Evolutionary conservation across 2,329 filamentous ascomycete species (phyloP), one percentile per base, ranked within the genome.

Genomic region (Sporothrix globosa): DNA sequence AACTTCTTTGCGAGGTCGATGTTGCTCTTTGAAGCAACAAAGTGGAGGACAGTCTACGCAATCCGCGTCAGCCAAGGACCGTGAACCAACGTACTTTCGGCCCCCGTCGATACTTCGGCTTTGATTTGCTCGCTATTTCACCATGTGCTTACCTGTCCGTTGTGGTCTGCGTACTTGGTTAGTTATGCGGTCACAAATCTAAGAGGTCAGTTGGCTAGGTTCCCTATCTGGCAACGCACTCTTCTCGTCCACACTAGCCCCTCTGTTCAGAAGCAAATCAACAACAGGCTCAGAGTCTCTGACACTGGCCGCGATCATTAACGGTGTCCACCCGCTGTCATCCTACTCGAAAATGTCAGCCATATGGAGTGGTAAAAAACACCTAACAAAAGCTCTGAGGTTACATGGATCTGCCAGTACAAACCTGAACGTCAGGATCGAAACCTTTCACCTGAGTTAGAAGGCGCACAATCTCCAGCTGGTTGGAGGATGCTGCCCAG

Each of bases 401-500:
- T n/a, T n/a, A n/a, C 17, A 1, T 50, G 48, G 2, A 19, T 6
- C 9, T 39, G 27, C 17, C 34, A 10, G 13, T 9, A 24, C 75
- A 72, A 77, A 92, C 91, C 81, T 93, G 88, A 21, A 90, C 90
- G 79, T 98, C 94, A 0, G 92, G 87, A 77, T 98, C 93, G 77
- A 97, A 97, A 71, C 85, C 84, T 76, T 90, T 90, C 72, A 85
- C 83, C 70, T 91, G 85, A 2, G 91, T 85, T 4, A 98, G 84
- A 24, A 95, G 78, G 66, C 91, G 84, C 21, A 92, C 89, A 71
- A 97, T 93, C 30, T 90, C 86, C 7, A 90, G 81, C 74, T 89
- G 90, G 78, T 96, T 96, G 79, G 92, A 91, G 27, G 94, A 96
- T 1, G 89, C 88, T 0, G 96, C 95, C 96, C 96, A 99, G 83